Percentiles rank a stretch among this genome's conserved stretches.
Conservation (phyloP, 352 stramenopile species). For the Pythium grandisporangium region DNA sequence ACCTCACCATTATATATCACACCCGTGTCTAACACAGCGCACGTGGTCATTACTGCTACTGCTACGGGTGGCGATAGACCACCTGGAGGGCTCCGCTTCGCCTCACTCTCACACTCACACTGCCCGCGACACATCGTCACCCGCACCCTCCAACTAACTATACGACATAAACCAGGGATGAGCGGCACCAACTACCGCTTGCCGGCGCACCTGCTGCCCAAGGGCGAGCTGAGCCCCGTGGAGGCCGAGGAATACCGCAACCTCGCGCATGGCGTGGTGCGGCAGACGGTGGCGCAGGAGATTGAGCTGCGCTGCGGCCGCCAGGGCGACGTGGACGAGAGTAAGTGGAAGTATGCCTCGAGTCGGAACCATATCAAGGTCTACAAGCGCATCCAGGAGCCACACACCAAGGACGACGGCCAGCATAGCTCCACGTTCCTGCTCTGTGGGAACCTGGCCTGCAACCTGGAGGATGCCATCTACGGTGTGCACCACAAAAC, state of each 20-base stretch:
- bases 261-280: constrained; percentile 28
- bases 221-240: constrained; percentile 15
- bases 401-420: constrained; percentile 15
- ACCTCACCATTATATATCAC: too few relatives aligned
- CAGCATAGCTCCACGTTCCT: constrained; percentile 24
- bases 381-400: constrained; percentile 5
- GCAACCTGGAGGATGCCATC: constrained; percentile 30
- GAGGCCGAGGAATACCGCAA: constrained; percentile 21
- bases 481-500: constrained; percentile 45
- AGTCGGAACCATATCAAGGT: constrained; percentile 6
- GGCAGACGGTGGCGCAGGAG: constrained; percentile 31
- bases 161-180: constrained; percentile 3
- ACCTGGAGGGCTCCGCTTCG: too few relatives aligned
- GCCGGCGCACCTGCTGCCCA: constrained; percentile 5
- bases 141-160: too few relatives aligned
- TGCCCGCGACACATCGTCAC: too few relatives aligned
- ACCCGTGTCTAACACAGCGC: too few relatives aligned
- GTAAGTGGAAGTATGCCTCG: constrained; percentile 21
- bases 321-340: constrained; percentile 10
- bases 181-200: constrained; percentile 21
- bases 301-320: constrained; percentile 15
- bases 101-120: too few relatives aligned
- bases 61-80: too few relatives aligned
- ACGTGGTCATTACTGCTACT: too few relatives aligned
- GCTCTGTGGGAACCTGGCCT: constrained; percentile 28